Conservation (phyloP, 2,329 filamentous ascomycete species). For the Talaromyces rugulosus region DNA sequence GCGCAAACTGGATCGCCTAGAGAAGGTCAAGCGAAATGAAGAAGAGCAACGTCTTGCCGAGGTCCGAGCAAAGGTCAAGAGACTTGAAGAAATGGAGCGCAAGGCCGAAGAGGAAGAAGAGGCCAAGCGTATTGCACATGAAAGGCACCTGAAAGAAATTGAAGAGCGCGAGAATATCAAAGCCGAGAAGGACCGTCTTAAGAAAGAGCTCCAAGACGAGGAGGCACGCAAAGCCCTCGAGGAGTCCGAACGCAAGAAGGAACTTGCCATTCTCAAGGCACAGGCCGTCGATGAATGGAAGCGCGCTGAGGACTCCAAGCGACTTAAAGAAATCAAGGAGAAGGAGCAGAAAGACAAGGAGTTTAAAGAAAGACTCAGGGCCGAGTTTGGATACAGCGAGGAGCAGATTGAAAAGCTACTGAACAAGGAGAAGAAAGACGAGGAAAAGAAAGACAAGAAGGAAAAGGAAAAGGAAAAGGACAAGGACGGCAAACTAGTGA, state of each 20-base stretch:
- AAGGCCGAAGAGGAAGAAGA: constrained; percentile 25
- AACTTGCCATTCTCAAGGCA: constrained; percentile 43
- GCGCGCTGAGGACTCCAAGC: constrained; percentile 46
- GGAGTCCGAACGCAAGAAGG: constrained; percentile 25
- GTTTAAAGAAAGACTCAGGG: constrained; percentile 38
- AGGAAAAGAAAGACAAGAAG: constrained; percentile 25
- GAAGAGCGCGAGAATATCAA: constrained; percentile 38
- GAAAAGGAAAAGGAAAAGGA: constrained; percentile 1
- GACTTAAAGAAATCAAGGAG: constrained; percentile 45
- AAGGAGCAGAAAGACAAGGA: constrained; percentile 50
- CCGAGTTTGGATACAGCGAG: constrained; percentile 37
- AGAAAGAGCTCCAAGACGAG: constrained; percentile 38
- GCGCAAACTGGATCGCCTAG: constrained; percentile 31
- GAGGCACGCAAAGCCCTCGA: constrained; percentile 38
- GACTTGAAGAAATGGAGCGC: constrained; percentile 21
- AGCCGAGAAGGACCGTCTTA: constrained; percentile 41
- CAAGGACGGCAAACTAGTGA: constrained; percentile 10
- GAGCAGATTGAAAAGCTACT: constrained; percentile 41
- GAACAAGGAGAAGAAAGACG: constrained; percentile 33
- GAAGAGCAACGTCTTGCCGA: constrained; percentile 14
- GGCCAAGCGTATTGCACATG: constrained; percentile 24
- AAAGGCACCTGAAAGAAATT: constrained; percentile 27
- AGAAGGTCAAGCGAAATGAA: constrained; percentile 40
- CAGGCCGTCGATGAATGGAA: constrained; percentile 53
- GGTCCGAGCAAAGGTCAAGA: constrained; percentile 15